Base-by-base conservation (phyloP, 345 rosid genomes). In the Brassica incana region DNA sequence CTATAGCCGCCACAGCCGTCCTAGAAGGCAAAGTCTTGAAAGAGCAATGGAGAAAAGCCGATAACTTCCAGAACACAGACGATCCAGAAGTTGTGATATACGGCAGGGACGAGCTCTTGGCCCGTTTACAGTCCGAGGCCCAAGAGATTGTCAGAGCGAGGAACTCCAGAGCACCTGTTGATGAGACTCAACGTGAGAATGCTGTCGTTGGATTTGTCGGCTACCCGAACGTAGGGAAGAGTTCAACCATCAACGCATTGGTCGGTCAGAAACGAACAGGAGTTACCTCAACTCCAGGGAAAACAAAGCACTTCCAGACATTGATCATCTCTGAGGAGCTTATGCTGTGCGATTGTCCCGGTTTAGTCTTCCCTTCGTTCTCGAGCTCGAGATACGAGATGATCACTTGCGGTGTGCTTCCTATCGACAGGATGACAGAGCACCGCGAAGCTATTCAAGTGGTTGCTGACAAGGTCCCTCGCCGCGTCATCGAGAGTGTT, bases 301-400 rank as follows among this genome's bases (percentile, higher is more conserved):
- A 95, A 88, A 95, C 99, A 8, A 95, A 93, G 86, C 98, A 95
- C 82, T 95, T 95, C 86, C 99, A 93, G 81, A 95, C 99, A 2
- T 78, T 91, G 73, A 89, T 89, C 63, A 91, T 95, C 40, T 93
- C 97, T 6, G 89, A 91, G 27, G 89, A 90, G 80, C 83, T 95
- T 20, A 93, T 89, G 64, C 85, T 95, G 1, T 93, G 99, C 25
- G 99, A 93, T 76, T 93, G 99, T 69, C 99, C 97, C 45, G 97
- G 99, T 64, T 84, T 93, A 85, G 97, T 95, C 14, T 93, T 93
- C 81, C 97, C 98, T 16, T 91, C 98, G 6, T 93, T 93, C 86
- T 89, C 99, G 62, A 91, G 93, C 86, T 95, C 97, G 1, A 91
- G 90, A 84, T 90, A 88, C 33, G 98, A 93, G 75, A 93, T 95